Conservation (phyloP, 805 yeast species). For the Candida methanosorbosa region DNA sequence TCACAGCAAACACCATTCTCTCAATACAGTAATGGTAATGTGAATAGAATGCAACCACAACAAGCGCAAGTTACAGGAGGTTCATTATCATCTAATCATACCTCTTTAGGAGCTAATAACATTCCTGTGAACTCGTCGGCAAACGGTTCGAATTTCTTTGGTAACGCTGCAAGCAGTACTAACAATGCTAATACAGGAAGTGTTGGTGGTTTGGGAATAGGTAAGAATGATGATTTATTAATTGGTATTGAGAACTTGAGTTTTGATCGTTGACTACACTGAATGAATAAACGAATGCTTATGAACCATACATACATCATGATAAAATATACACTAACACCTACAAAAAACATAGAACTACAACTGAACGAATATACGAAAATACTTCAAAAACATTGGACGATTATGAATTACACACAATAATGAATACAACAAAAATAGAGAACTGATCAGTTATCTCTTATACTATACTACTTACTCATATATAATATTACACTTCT, state of each 20-base stretch:
- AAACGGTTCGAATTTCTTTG: neutral
- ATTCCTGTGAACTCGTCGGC: neutral
- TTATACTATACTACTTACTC: no score
- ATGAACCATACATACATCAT: no score
- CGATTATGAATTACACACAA: no score
- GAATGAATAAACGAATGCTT: no score
- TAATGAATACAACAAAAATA: no score
- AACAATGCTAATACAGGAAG: neutral
- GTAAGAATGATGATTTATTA: constrained; percentile 18
- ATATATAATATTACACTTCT: no score
- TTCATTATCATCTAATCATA: constrained; percentile 7
- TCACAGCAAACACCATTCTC: no score
- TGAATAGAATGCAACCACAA: constrained; percentile 1
- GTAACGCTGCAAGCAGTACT: neutral
- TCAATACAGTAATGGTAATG: neutral
- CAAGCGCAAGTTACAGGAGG: constrained; percentile 21
- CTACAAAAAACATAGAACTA: no score
- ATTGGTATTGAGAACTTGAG: constrained; percentile 19
- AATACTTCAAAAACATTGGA: no score
- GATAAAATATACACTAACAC: no score
- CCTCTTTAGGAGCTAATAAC: constrained; percentile 1
- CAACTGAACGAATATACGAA: no score
- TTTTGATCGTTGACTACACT: constrained; percentile 10
- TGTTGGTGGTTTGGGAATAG: neutral
- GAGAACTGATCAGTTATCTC: no score